phyloP scores from a whole-genome alignment of 768 basidiomycete genomes.

The Leccinum obscurum region DNA sequence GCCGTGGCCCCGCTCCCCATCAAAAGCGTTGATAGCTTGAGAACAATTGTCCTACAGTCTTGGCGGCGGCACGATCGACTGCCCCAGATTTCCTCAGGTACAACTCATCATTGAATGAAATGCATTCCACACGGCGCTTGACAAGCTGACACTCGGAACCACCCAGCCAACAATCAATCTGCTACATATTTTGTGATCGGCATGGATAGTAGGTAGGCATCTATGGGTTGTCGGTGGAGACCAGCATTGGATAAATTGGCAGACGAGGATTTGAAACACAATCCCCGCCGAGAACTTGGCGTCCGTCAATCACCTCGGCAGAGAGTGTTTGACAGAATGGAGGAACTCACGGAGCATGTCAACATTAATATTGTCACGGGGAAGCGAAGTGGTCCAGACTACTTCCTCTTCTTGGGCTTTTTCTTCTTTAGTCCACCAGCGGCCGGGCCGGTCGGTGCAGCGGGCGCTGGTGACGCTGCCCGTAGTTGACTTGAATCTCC shows the following conservation, averaged over 20 bases:
- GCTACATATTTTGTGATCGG: slow-evolving; percentile 3
- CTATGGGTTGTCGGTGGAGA: background rate
- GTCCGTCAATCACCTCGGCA: slow-evolving; percentile 7
- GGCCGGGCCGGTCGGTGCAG: slow-evolving; percentile 35
- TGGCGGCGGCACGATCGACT: background rate
- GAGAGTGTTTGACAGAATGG: background rate
- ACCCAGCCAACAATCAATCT: slow-evolving; percentile 1
- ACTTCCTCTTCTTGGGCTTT: slow-evolving; percentile 81
- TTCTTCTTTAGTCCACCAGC: slow-evolving; percentile 78
- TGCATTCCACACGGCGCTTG: slow-evolving; percentile 5
- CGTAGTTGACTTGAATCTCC: slow-evolving; percentile 30
- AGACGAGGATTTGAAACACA: slow-evolving; percentile 4
- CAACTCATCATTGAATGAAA: background rate
- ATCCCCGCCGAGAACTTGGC: slow-evolving; percentile 1
- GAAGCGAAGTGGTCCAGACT: slow-evolving; percentile 14
- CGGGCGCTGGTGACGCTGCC: slow-evolving; percentile 35
- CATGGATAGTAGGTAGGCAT: background rate
- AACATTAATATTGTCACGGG: background rate
- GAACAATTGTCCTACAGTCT: background rate
- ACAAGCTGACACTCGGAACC: background rate
- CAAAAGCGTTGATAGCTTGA: background rate
- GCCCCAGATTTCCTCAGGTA: slow-evolving; percentile 1
- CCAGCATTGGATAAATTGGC: slow-evolving; percentile 9
- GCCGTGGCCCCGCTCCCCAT: slow-evolving; percentile 6
- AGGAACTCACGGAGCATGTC: slow-evolving; percentile 16